Percentiles rank a stretch among this genome's conserved stretches.
phyloP scores from a whole-genome alignment of 2,329 filamentous ascomycete species.

The Plenodomus lindquistii region DNA sequence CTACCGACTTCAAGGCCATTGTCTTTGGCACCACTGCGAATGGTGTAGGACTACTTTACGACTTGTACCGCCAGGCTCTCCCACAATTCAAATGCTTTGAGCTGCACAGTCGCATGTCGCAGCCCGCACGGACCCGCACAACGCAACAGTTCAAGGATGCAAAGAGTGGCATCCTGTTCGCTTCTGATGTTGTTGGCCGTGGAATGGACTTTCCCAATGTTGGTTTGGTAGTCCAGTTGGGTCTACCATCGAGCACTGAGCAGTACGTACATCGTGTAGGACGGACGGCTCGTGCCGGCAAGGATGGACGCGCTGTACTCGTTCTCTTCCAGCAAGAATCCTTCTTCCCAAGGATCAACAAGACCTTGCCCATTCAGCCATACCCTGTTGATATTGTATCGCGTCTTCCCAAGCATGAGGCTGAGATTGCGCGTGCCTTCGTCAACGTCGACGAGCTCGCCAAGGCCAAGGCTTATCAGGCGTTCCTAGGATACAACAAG shows the following conservation, averaged over 20 bases:
- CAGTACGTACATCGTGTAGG: slow-evolving; percentile 51
- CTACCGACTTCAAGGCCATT: slow-evolving; percentile 50
- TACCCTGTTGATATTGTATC: slow-evolving; percentile 51
- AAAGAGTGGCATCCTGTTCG: slow-evolving; percentile 55
- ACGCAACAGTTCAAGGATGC: slow-evolving; percentile 52
- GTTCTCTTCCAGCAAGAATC: slow-evolving; percentile 57
- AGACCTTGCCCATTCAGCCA: slow-evolving; percentile 54
- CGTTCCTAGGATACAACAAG: slow-evolving; percentile 54
- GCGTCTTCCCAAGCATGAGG: slow-evolving; percentile 36
- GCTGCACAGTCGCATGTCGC: slow-evolving; percentile 51
- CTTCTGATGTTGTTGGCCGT: slow-evolving; percentile 53
- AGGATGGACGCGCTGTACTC: slow-evolving; percentile 58
- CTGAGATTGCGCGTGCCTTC: slow-evolving; percentile 41
- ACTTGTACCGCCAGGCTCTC: slow-evolving; percentile 41
- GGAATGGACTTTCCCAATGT: slow-evolving; percentile 59
- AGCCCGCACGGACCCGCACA: slow-evolving; percentile 48
- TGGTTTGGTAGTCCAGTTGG: slow-evolving; percentile 54
- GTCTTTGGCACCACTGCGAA: slow-evolving; percentile 55
- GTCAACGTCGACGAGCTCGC: slow-evolving; percentile 44
- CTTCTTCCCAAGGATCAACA: slow-evolving; percentile 57
- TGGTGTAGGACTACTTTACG: slow-evolving; percentile 49
- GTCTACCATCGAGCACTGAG: slow-evolving; percentile 55
- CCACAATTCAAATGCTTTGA: slow-evolving; percentile 46
- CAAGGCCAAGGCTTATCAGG: slow-evolving; percentile 52
- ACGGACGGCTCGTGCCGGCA: slow-evolving; percentile 48